These are phyloP conservation scores for Isabelozyma heimii DNA, from an alignment of 805 yeast genomes.

Conservation along the genomic window DNA sequence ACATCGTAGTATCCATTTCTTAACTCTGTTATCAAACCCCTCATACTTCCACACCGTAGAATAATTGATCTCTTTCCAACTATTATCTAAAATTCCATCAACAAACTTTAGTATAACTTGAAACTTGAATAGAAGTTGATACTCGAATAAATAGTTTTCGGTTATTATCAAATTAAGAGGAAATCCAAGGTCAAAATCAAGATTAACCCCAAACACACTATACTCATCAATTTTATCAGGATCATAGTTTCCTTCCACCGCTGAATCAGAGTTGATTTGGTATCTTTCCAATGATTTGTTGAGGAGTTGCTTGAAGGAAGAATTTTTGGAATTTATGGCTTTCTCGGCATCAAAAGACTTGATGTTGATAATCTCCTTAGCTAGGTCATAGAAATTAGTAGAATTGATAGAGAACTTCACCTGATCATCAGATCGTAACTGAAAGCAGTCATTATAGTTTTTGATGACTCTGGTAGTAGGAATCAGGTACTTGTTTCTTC, in stretches of 20 bases:
- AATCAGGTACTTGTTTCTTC: conserved; percentile 34
- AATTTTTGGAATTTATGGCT: conserved; percentile 43
- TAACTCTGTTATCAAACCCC: conserved; percentile 41
- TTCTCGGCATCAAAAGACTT: conserved; percentile 54
- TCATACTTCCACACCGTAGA: conserved; percentile 65
- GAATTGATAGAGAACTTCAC: conserved; percentile 37
- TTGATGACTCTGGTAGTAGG: conserved; percentile 26
- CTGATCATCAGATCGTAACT: neutral
- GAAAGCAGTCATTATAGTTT: conserved; percentile 16
- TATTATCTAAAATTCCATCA: conserved; percentile 54
- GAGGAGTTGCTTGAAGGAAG: conserved; percentile 39
- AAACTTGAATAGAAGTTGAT: conserved; percentile 76
- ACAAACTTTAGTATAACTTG: conserved; percentile 62
- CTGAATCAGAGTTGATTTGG: conserved; percentile 4
- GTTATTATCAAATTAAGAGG: conserved; percentile 79
- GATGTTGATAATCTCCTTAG: conserved; percentile 50
- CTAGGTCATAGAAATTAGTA: conserved; percentile 42
- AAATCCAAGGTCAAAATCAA: conserved; percentile 71
- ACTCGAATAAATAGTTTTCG: conserved; percentile 68
- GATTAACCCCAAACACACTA: conserved; percentile 50
- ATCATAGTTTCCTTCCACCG: conserved; percentile 7
- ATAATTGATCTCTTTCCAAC: conserved; percentile 70
- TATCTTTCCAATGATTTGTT: conserved; percentile 36
- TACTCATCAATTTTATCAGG: conserved; percentile 34
- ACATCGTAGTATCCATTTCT: conserved; percentile 53